Conservation (phyloP, 495 filamentous ascomycete species). For the Pyrenula massariospora region DNA sequence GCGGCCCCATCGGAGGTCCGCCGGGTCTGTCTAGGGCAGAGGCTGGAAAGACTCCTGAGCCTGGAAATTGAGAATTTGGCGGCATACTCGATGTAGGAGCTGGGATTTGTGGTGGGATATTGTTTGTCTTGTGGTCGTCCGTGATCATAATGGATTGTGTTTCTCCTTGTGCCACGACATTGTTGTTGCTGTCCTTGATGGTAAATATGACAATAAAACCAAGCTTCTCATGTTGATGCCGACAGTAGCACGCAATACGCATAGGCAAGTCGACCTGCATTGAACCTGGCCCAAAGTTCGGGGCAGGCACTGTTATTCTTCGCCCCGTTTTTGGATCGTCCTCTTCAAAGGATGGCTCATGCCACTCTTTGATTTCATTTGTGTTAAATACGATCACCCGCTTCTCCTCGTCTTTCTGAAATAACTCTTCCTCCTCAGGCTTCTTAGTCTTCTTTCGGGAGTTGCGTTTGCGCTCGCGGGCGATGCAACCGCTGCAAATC, state of each 20-base stretch:
- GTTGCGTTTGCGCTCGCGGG: constrained; percentile 76
- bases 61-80: constrained; percentile 31
- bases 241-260: constrained; percentile 96
- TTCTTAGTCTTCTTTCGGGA: constrained; percentile 83
- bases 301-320: constrained; percentile 16
- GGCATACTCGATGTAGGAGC: constrained; percentile 24
- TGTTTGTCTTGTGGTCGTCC: constrained; percentile 87
- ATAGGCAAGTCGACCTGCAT: constrained; percentile 75
- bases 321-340: constrained; percentile 16
- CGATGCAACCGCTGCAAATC: constrained; percentile 76
- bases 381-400: constrained; percentile 91
- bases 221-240: constrained; percentile 82
- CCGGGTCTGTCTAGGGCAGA: constrained; percentile 21
- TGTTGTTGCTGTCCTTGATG: constrained; percentile 64
- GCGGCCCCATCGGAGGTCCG: constrained; percentile 11
- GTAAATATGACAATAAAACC: constrained; percentile 92
- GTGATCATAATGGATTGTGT: constrained; percentile 87
- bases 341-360: constrained; percentile 28
- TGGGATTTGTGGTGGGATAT: constrained; percentile 23
- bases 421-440: constrained; percentile 68
- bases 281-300: constrained; percentile 42
- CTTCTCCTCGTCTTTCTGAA: constrained; percentile 62
- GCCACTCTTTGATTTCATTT: constrained; percentile 81
- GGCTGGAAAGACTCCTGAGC: constrained; percentile 31
- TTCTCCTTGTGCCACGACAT: constrained; percentile 71